Evolutionary conservation across 2,329 filamentous ascomycete species (phyloP).

Genomic region (Aureobasidium pullulans): DNA sequence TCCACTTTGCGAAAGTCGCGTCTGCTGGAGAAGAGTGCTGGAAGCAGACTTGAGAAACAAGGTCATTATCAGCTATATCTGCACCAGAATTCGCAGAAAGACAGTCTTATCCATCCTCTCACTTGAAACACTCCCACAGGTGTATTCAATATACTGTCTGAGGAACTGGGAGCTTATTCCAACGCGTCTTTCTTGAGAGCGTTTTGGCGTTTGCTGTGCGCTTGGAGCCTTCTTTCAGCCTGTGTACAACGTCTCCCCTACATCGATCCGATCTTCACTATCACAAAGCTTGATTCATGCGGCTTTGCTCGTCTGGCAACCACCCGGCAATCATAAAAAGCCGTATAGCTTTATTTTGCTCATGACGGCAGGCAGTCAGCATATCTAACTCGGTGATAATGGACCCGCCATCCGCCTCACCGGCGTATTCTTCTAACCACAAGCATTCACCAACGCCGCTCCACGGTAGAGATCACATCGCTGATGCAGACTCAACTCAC

Average conservation of each 20-base stretch:
- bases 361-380: neutral
- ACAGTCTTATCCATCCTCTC: neutral
- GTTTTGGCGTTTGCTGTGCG: conserved; percentile 6
- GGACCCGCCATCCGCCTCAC: conserved; percentile 17
- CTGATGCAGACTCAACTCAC: conserved; percentile 37
- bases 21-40: neutral
- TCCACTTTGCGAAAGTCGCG: conserved; percentile 12
- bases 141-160: neutral
- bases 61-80: neutral
- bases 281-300: neutral
- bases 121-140: neutral
- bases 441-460: conserved; percentile 19
- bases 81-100: neutral
- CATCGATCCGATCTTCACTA: neutral
- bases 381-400: conserved; percentile 15
- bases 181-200: conserved; percentile 3
- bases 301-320: neutral
- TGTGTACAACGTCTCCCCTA: neutral
- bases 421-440: neutral
- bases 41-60: neutral
- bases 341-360: neutral
- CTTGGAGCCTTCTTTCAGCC: conserved; percentile 2
- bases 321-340: neutral
- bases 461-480: conserved; percentile 35
- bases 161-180: conserved; percentile 1